Percentiles rank a stretch among this genome's conserved stretches.
phyloP scores from a whole-genome alignment of 2,329 filamentous ascomycete species.

The Aspergillus hiratsukae region DNA sequence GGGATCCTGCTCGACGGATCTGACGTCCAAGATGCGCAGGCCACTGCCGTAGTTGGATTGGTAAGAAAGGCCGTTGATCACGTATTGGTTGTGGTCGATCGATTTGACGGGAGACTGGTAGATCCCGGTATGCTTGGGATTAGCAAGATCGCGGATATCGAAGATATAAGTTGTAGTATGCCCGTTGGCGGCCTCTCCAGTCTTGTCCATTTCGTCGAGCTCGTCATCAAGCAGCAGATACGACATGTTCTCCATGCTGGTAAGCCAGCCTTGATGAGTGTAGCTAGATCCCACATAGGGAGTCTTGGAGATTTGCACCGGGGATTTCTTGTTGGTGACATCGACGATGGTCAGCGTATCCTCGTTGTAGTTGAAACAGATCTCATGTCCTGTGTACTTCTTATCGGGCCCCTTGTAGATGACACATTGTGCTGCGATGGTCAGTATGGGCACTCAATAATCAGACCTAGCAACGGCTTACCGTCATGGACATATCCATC shows the following conservation, averaged over 20 bases:
- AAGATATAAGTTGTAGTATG: conserved; percentile 19
- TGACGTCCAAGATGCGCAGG: conserved; percentile 15
- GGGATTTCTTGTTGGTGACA: conserved; percentile 9
- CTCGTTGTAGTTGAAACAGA: conserved; percentile 21
- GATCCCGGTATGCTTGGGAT: conserved; percentile 12
- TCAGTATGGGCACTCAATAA: background rate
- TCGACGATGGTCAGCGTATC: conserved; percentile 17
- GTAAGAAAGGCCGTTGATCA: conserved; percentile 14
- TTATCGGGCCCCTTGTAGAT: conserved; percentile 14
- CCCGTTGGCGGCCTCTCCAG: conserved; percentile 14
- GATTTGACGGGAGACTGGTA: conserved; percentile 16
- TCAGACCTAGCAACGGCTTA: background rate
- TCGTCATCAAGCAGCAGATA: conserved; percentile 18
- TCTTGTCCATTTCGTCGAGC: conserved; percentile 13
- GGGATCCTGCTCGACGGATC: conserved; percentile 11
- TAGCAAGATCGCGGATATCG: conserved; percentile 11
- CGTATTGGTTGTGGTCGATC: conserved; percentile 19
- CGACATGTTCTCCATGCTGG: conserved; percentile 5
- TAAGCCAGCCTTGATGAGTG: conserved; percentile 17
- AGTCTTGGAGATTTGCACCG: conserved; percentile 16
- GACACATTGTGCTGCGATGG: conserved; percentile 12
- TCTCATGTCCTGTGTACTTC: conserved; percentile 11
- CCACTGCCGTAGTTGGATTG: conserved; percentile 17
- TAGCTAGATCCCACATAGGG: conserved; percentile 15
- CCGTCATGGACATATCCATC: conserved; percentile 19